Evolutionary conservation across 1,284 basidiomycete genomes (phyloP), one percentile per base, ranked within the genome.

Genomic region (Cutaneotrichosporon arboriforme): DNA sequence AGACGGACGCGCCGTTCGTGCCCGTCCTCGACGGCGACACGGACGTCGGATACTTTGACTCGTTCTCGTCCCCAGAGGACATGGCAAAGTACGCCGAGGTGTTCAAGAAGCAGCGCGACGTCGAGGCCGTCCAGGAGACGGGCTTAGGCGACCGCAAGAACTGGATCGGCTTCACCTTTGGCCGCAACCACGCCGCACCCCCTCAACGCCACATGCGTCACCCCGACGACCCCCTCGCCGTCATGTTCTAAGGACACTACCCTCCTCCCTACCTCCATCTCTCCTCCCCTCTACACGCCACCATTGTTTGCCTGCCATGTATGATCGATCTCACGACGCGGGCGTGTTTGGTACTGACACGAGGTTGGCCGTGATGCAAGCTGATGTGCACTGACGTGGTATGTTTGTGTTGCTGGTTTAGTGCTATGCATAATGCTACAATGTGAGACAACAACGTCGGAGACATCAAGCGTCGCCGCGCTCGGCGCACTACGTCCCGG

Each of bases 41-140:
- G 55, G 96, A 97, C 72, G 93, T 93, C 1, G 94, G 93, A 12
- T 98, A 98, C 78, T 99, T 97, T 79, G 96, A 99, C 74, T 92
- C 97, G 73, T 98, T 97, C 74, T 86, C 86, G 22, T 87, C 83
- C 21, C 79, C 82, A 8, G 90, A 93, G 62, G 96, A 99, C 72
- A 97, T 98, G 92, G 92, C 91, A 45, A 97, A 98, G 78, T 94
- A 93, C 68, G 87, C 89, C 34, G 96, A 99, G 75, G 96, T 99
- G 8, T 85, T 89, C 75, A 96, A 97, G 78, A 99, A 98, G 77
- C 92, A 97, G 77, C 80, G 79, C 66, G 92, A 96, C 71, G 93
- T 99, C 39, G 94, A 97, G 47, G 82, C 81, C 49, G 89, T 97
- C 22, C 83, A 82, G 71, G 93, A 97, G 78, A 88, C 87, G 70